Evolutionary conservation across 2,329 filamentous ascomycete genomes (phyloP).

Genomic region (Talaromyces sp.): DNA sequence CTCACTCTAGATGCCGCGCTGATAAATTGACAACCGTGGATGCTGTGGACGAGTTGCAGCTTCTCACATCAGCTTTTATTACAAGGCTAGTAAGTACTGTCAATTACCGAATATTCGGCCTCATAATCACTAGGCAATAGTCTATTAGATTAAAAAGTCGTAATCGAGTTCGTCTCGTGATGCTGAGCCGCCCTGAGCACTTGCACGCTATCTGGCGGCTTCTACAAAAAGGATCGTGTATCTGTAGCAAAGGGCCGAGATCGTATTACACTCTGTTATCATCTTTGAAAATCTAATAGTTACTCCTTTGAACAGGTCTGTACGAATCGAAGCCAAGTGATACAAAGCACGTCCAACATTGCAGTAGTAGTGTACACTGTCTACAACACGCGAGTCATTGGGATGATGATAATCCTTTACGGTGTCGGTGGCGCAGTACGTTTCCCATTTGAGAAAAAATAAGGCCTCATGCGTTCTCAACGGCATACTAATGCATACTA

Average conservation of each 20-base stretch:
- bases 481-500: not conserved
- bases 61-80: too few relatives aligned
- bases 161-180: not conserved
- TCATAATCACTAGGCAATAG: not conserved
- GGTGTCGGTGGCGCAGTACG: not conserved
- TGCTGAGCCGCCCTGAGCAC: not conserved
- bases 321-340: not conserved
- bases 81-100: too few relatives aligned
- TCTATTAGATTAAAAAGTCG: not conserved
- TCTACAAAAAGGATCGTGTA: not conserved
- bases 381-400: not conserved
- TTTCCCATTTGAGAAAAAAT: not conserved
- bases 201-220: not conserved
- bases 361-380: not conserved
- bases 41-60: not conserved
- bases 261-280: not conserved
- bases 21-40: not conserved
- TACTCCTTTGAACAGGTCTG: not conserved
- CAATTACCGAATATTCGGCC: not conserved
- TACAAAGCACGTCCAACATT: not conserved
- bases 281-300: not conserved
- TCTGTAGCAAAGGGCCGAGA: not conserved
- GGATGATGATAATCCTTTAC: not conserved
- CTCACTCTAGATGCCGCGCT: not conserved
- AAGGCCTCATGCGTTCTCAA: not conserved